Percentiles rank a stretch among this genome's conserved stretches.
phyloP scores from a whole-genome alignment of 2,329 filamentous ascomycete species.

The Neurospora crassa region DNA sequence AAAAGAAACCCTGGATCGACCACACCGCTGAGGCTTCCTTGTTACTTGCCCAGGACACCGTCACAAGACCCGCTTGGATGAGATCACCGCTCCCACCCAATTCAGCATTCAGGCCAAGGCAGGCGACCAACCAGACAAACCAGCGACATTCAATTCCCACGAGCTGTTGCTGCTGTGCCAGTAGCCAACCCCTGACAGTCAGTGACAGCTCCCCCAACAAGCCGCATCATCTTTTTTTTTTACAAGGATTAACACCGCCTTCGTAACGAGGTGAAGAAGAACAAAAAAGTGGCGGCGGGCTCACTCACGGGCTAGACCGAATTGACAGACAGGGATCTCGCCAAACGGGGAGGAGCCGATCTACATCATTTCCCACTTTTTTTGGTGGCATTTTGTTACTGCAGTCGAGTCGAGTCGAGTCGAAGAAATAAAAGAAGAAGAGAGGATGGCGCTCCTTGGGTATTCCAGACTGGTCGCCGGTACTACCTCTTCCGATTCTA shows the following conservation, averaged over 20 bases:
- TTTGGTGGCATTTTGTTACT: background rate
- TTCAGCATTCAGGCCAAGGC: background rate
- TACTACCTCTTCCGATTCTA: background rate
- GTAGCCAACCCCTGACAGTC: background rate
- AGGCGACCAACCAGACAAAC: background rate
- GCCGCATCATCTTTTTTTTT: background rate
- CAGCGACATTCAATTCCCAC: background rate
- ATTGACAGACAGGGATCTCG: background rate
- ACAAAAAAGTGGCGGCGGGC: background rate
- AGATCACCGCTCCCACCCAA: background rate
- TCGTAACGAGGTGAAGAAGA: background rate
- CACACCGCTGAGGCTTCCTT: background rate
- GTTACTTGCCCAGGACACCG: background rate
- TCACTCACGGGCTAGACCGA: background rate
- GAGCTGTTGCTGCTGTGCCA: background rate
- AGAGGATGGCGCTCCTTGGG: background rate
- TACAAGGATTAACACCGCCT: background rate
- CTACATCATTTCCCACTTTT: background rate
- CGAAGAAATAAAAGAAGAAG: background rate
- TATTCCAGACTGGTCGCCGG: background rate
- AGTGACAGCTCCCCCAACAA: background rate
- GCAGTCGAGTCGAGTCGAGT: too few species aligned
- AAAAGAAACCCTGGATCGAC: background rate
- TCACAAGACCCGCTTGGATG: background rate
- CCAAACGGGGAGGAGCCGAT: background rate